Evolutionary conservation across 2,329 filamentous ascomycete species (phyloP), one percentile per base, ranked within the genome.

Genomic region (Colletotrichum phormii): DNA sequence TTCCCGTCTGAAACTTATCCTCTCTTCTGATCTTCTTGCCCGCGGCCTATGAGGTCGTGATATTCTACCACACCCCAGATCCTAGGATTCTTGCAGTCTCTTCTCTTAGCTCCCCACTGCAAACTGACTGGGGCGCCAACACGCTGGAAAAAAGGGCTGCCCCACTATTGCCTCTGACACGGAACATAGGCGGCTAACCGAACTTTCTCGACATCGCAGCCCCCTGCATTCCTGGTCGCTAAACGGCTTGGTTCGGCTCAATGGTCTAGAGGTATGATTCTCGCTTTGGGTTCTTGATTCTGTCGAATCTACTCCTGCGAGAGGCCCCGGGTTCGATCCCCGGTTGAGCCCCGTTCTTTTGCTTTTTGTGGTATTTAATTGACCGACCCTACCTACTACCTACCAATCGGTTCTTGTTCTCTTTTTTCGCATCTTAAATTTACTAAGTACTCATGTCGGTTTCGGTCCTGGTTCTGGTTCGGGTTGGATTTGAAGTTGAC

Each of bases 261-360:
- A 77, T 80, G 79, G 79, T 80, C 79, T 80, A 80, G 79, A 76
- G 78, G 79, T 80, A 80, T 80, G 79, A 80, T 80, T 80, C 79
- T 78, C 77, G 78, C 78, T 80, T 80, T 80, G 79, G 79, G 79
- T 71, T 53, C 35, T 8, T 5, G 29, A 18, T 12, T 35, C 3
- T 2, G 0, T 3, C 3, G 22, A 55, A 59, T 15, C 68, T 67
- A 69, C 71, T 15, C 1, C 62, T 80, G 79, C 77, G 78, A 79
- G 79, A 80, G 79, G 79, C 79, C 79, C 77, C 78, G 79, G 75
- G 79, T 80, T 80, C 79, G 77, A 80, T 78, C 75, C 79, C 75
- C 78, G 78, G 77, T 77, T 75, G 73, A 76, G 75, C 76, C 78
- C 77, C 13, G 24, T 37, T 68, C 70, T 77, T 73, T 77, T 75